A percentile compares a stretch with the other conserved stretches of the same genome.
Conservation (phyloP, 371 early-diverging fungal genomes). For the Coemansia sp. region DNA sequence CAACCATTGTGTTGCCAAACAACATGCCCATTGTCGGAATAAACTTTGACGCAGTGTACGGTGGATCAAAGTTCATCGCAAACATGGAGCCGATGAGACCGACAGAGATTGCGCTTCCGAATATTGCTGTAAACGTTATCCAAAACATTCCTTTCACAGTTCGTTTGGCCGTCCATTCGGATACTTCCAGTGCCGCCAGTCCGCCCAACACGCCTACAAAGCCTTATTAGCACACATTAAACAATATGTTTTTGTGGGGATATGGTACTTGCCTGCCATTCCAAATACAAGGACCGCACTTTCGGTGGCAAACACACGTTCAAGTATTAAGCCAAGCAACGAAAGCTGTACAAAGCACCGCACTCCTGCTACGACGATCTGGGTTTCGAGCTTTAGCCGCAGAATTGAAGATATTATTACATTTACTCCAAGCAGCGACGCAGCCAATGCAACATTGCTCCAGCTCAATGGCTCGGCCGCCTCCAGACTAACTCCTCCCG, state of each 20-base stretch:
- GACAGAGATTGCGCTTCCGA: constrained; percentile 39
- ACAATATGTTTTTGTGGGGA: not conserved
- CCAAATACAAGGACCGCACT: constrained; percentile 57
- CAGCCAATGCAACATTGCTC: constrained; percentile 43
- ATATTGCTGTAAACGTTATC: constrained; percentile 42
- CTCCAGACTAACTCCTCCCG: not conserved
- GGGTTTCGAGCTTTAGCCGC: constrained; percentile 27
- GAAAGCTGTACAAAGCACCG: constrained; percentile 50
- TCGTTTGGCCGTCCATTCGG: constrained; percentile 46
- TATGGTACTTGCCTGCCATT: constrained; percentile 50
- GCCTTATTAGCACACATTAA: not conserved
- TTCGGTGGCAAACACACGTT: constrained; percentile 63
- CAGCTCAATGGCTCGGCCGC: constrained; percentile 26
- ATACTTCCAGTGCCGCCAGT: constrained; percentile 51
- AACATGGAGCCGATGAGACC: constrained; percentile 39
- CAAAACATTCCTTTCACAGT: constrained; percentile 49
- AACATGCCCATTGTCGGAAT: constrained; percentile 86
- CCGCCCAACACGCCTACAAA: constrained; percentile 45
- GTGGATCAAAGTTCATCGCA: constrained; percentile 73
- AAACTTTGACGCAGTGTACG: constrained; percentile 73
- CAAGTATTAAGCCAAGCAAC: constrained; percentile 59
- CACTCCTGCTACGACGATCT: constrained; percentile 34
- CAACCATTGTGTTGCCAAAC: constrained; percentile 80
- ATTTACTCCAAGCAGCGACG: constrained; percentile 27
- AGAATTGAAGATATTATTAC: constrained; percentile 25